Percentiles rank a stretch among this genome's conserved stretches.
Conservation (phyloP, 106 monocot species). For the Dioscorea dumetorum region DNA sequence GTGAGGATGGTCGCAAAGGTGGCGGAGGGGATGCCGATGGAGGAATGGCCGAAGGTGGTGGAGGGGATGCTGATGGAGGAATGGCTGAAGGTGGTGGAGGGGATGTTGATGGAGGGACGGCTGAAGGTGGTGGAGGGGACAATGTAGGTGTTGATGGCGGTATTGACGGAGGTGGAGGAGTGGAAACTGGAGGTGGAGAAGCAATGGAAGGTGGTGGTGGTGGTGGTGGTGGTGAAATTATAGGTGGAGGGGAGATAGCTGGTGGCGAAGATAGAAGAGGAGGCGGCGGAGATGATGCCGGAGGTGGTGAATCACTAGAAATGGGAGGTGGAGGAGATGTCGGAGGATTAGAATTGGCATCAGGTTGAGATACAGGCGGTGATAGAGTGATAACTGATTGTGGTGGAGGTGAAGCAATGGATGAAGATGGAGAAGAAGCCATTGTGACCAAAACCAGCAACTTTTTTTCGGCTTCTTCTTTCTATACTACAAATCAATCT, state of each 20-base stretch:
- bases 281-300: not conserved
- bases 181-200: not conserved
- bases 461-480: not conserved
- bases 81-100: not conserved
- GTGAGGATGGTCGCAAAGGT: not conserved
- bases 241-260: not conserved
- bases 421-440: slow-evolving; percentile 2
- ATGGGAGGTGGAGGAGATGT: not conserved
- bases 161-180: not conserved
- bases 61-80: not conserved
- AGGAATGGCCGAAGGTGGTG: not conserved
- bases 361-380: not conserved
- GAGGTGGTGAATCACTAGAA: not conserved
- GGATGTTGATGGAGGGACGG: not conserved
- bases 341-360: not conserved
- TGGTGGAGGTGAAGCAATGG: not conserved
- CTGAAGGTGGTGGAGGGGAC: not conserved
- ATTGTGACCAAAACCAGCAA: not conserved
- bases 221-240: slow-evolving; percentile 3
- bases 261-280: not conserved
- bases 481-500: not conserved
- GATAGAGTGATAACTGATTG: not conserved
- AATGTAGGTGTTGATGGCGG: not conserved
- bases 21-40: not conserved
- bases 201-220: not conserved